These are phyloP conservation scores for Trichothecium roseum DNA, from an alignment of 2,329 filamentous ascomycete genomes.

Conservation along the genomic window DNA sequence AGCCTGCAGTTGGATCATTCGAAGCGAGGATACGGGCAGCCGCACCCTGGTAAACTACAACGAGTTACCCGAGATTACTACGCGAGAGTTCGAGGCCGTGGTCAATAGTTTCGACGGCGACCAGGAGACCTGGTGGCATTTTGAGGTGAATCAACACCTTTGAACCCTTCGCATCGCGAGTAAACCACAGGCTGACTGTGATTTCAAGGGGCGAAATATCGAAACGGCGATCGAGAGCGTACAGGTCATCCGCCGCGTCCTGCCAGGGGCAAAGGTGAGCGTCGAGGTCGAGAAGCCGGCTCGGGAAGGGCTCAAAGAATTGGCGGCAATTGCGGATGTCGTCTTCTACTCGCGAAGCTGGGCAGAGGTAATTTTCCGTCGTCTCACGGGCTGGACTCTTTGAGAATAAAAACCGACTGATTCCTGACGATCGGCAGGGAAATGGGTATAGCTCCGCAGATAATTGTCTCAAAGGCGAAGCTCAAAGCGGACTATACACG, in stretches of 20 bases:
- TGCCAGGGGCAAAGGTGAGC: constrained; percentile 43
- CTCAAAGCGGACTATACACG: constrained; percentile 14
- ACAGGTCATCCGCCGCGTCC: constrained; percentile 35
- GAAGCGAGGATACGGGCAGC: constrained; percentile 45
- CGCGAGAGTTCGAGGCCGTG: constrained; percentile 44
- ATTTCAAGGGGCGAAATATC: constrained; percentile 49
- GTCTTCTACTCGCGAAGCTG: constrained; percentile 66
- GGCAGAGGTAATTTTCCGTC: constrained; percentile 45
- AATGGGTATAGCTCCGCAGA: constrained; percentile 34
- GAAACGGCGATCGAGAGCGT: constrained; percentile 51
- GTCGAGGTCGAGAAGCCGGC: constrained; percentile 65
- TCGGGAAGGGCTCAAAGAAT: constrained; percentile 44
- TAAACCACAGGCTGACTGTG: neutral
- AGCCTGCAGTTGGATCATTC: constrained; percentile 60
- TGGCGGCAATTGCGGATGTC: constrained; percentile 54
- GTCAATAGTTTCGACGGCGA: constrained; percentile 24
- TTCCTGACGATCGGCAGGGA: constrained; percentile 11
- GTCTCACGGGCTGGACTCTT: neutral
- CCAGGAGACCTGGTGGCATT: constrained; percentile 54
- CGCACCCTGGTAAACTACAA: constrained; percentile 65
- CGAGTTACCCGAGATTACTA: constrained; percentile 56
- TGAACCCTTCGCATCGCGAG: constrained; percentile 1
- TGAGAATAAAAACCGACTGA: neutral
- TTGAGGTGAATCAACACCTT: constrained; percentile 40
- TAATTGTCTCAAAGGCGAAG: constrained; percentile 38